These are phyloP conservation scores for Globisporangium acanthophoron DNA, from an alignment of 352 stramenopile genomes.

Conservation along the genomic window DNA sequence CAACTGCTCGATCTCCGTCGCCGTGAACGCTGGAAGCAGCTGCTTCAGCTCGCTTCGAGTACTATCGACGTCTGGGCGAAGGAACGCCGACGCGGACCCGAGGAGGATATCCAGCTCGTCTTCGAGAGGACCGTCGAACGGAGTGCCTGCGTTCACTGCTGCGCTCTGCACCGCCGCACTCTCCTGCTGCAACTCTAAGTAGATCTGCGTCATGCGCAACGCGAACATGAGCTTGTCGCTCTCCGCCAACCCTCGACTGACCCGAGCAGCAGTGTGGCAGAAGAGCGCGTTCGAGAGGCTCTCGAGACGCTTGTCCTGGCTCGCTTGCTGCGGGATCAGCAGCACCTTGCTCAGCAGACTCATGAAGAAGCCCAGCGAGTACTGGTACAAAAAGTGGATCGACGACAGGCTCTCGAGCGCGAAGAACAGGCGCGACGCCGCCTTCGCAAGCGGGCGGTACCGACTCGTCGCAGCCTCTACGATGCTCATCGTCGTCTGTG, in stretches of 20 bases:
- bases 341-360: constrained; percentile 94
- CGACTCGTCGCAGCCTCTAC: constrained; percentile 89
- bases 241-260: constrained; percentile 92
- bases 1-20: constrained; percentile 80
- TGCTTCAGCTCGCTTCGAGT: constrained; percentile 39
- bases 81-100: constrained; percentile 43
- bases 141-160: constrained; percentile 23
- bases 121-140: constrained; percentile 59
- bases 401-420: constrained; percentile 91
- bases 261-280: constrained; percentile 86
- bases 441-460: constrained; percentile 94
- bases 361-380: constrained; percentile 97
- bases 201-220: constrained; percentile 92
- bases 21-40: constrained; percentile 52
- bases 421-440: constrained; percentile 90
- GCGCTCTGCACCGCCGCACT: constrained; percentile 19
- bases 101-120: constrained; percentile 73
- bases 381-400: constrained; percentile 99
- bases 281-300: constrained; percentile 88
- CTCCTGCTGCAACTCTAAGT: constrained; percentile 70
- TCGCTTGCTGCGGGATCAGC: constrained; percentile 18
- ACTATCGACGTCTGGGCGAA: constrained; percentile 31
- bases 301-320: constrained; percentile 37
- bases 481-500: constrained; percentile 72
- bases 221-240: constrained; percentile 99